These are phyloP conservation scores for Rhizopogon rudus DNA, from an alignment of 768 basidiomycete species.

Conservation along the genomic window DNA sequence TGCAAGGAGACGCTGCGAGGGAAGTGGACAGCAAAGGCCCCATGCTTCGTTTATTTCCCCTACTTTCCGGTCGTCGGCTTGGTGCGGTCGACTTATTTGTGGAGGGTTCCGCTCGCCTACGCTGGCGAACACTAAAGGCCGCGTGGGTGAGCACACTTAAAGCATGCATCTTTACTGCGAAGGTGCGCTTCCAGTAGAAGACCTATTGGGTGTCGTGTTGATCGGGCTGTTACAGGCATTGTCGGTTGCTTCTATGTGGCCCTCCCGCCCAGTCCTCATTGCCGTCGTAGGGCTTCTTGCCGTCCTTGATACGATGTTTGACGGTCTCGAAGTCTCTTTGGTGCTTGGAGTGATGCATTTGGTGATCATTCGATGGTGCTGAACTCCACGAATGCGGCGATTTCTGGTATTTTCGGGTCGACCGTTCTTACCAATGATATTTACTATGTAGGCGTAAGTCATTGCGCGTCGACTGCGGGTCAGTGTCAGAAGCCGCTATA, in stretches of 20 bases:
- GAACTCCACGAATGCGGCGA: not conserved
- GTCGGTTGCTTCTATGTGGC: constrained; percentile 19
- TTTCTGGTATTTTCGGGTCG: not conserved
- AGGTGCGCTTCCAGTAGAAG: constrained; percentile 19
- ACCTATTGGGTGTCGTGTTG: not conserved
- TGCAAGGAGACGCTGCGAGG: not conserved
- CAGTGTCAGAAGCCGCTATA: too few species aligned
- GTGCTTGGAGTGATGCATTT: constrained; percentile 38
- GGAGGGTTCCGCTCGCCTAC: not conserved
- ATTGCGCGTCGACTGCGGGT: too few species aligned
- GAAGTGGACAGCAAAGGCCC: constrained; percentile 9
- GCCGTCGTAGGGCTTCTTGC: constrained; percentile 31
- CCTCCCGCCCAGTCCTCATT: constrained; percentile 20
- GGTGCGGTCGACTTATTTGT: not conserved
- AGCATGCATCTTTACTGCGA: constrained; percentile 29
- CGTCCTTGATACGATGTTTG: constrained; percentile 42
- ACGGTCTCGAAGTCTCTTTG: constrained; percentile 31
- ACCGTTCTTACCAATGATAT: not conserved
- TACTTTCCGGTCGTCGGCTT: not conserved
- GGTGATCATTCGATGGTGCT: constrained; percentile 14
- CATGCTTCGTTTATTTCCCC: constrained; percentile 12
- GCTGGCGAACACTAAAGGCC: constrained; percentile 9
- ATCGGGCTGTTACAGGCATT: constrained; percentile 14
- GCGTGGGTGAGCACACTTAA: constrained; percentile 27
- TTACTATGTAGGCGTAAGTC: too few species aligned